Evolutionary conservation across 2,329 filamentous ascomycete genomes (phyloP), one percentile per base, ranked within the genome.

Genomic region (Aspergillus tamarii): DNA sequence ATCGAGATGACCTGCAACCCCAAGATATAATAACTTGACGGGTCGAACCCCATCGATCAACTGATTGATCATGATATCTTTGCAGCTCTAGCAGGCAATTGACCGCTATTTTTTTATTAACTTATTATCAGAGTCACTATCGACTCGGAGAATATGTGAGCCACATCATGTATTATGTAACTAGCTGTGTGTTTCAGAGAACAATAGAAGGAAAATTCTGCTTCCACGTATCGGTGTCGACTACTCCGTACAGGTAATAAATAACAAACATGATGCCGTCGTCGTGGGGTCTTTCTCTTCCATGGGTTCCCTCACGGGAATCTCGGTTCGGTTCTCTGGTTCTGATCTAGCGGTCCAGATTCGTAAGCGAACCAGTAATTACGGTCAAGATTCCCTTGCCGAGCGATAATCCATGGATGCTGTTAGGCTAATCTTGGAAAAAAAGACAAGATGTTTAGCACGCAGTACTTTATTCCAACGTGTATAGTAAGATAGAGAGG

Each of bases 31-130:
- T 23, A 11, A n/a, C 2, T 3, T 26, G 21, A 26, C 32, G 16
- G 36, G 19, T 39, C 32, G 21, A 55, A 23, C 9, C 52, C 8
- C n/a, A 23, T 34, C 52, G 32, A 55, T 39, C 52, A 55, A 55
- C 32, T 39, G 52, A 54, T 54, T 32, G 32, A 55, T 26, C 52
- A 55, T 55, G 21, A 41, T n/a, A 39, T 55, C 9, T 26, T 16
- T 55, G 32, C 21, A 26, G 32, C 52, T 39, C 52, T 39, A 41
- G 32, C 32, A 36, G 21, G 28, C 21, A 19, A 55, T 21, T 36
- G 52, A 39, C 52, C 52, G 34, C 52, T 55, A 55, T 55, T 55
- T 55, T 55, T 39, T 39, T 55, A 55, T 41, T 26, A 26, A 55
- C 32, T 36, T 36, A 54, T 19, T 55, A 55, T 39, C n/a, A 32